Percentiles rank a stretch among this genome's conserved stretches.
These are phyloP conservation scores for Calocera viscosa DNA, from an alignment of 768 basidiomycete species.

Conservation along the genomic window DNA sequence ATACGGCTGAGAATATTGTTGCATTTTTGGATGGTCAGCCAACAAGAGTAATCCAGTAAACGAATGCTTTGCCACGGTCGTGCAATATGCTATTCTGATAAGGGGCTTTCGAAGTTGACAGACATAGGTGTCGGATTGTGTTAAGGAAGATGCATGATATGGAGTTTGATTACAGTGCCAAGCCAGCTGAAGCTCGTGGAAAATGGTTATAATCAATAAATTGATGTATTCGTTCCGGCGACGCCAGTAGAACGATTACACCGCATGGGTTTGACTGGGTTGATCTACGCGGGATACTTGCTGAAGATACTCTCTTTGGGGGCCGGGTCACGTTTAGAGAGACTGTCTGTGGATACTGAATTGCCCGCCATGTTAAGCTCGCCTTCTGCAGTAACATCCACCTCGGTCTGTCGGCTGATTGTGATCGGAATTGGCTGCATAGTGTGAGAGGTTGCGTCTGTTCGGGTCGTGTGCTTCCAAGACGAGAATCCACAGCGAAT, in stretches of 20 bases:
- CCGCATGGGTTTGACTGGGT: too few relatives aligned
- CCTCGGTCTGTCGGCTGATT: not conserved
- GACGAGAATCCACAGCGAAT: not conserved
- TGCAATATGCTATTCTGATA: too few relatives aligned
- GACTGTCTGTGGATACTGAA: not conserved
- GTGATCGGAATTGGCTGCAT: not conserved
- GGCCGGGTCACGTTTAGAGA: not conserved
- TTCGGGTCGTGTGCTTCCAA: not conserved
- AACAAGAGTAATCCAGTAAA: not conserved
- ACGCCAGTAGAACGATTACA: too few relatives aligned
- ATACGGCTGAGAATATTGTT: constrained; percentile 48
- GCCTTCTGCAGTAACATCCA: not conserved
- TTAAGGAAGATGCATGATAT: too few relatives aligned
- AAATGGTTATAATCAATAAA: too few relatives aligned
- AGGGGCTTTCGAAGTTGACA: too few relatives aligned
- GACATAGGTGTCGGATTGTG: too few relatives aligned
- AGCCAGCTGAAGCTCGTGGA: too few relatives aligned
- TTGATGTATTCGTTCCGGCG: too few relatives aligned
- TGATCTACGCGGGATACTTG: not conserved
- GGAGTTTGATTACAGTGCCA: too few relatives aligned
- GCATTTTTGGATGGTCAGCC: constrained; percentile 38
- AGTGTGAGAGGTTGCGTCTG: not conserved
- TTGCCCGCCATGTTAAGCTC: not conserved
- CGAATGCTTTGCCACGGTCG: too few relatives aligned
- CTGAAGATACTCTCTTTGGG: not conserved